Percentiles rank a stretch among this genome's conserved stretches.
phyloP scores from a whole-genome alignment of 352 stramenopile species.

The Thalassiosira pacifica region DNA sequence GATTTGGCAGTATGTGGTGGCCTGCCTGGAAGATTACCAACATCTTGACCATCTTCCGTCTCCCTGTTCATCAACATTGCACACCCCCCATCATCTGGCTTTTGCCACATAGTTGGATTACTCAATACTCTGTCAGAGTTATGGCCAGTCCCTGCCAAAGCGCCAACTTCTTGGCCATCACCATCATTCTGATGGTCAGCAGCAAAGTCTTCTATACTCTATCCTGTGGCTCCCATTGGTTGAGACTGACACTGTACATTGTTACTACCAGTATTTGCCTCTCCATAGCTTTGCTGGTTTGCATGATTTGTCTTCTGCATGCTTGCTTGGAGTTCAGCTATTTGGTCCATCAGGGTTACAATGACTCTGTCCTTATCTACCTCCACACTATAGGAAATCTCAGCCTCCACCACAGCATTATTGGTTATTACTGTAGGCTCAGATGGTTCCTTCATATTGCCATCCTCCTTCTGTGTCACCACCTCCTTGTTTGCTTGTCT shows the following conservation, averaged over 20 bases:
- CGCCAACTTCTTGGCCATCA: too few relatives aligned
- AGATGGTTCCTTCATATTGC: background rate
- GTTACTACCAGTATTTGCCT: background rate
- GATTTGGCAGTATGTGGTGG: background rate
- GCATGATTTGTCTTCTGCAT: background rate
- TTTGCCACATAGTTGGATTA: too few relatives aligned
- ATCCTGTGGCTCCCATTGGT: background rate
- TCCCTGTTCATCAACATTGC: background rate
- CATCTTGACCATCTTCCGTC: background rate
- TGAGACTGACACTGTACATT: background rate
- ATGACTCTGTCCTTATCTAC: background rate
- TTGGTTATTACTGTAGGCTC: background rate
- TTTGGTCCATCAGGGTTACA: background rate
- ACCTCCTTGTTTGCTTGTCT: too few relatives aligned
- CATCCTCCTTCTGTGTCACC: background rate
- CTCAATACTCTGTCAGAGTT: too few relatives aligned
- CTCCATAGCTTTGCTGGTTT: background rate
- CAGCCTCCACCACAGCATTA: background rate
- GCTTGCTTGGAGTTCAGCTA: background rate
- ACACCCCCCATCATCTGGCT: background rate
- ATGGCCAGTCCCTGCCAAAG: background rate
- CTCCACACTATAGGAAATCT: background rate
- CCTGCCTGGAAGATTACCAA: background rate
- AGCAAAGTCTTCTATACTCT: background rate
- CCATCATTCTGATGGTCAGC: background rate